A percentile compares a stretch with the other conserved stretches of the same genome.
Conservation (phyloP, 371 early-diverging fungal genomes). For the Blyttiomyces sp. region DNA sequence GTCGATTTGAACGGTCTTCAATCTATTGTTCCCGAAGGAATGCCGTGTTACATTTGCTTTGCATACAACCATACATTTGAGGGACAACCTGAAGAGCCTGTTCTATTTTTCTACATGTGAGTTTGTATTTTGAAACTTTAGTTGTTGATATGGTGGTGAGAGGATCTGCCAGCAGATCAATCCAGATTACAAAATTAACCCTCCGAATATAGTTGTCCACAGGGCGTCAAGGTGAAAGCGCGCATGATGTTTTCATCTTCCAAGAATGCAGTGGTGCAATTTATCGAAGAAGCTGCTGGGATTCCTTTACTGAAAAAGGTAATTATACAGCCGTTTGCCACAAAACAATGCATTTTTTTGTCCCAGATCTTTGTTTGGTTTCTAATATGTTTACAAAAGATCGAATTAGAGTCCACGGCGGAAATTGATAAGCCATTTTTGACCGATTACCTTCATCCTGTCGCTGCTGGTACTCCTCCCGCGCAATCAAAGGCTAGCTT, state of each 20-base stretch:
- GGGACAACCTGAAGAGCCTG: no score
- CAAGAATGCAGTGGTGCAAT: conserved; percentile 55
- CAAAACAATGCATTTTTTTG: no score
- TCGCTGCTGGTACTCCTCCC: neutral
- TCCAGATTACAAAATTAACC: no score
- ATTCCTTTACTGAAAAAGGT: neutral
- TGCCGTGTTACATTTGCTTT: no score
- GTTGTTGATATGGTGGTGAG: no score
- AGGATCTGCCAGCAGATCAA: no score
- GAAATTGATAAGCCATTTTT: neutral
- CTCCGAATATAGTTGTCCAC: conserved; percentile 62
- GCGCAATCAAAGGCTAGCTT: neutral
- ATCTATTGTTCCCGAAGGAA: no score
- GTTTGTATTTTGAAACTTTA: no score
- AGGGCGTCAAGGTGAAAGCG: conserved; percentile 70
- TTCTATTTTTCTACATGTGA: neutral
- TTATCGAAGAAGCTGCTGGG: conserved; percentile 38
- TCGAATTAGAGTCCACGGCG: neutral
- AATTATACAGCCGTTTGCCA: neutral
- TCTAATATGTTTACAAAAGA: neutral
- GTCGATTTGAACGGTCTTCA: conserved; percentile 47
- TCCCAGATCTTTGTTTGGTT: neutral
- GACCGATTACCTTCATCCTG: neutral
- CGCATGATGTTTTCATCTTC: conserved; percentile 83
- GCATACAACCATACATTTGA: no score